Percentiles rank a stretch among this genome's conserved stretches.
phyloP scores from a whole-genome alignment of 257 asterid genomes.

The Parsonsia alboflavescens region DNA sequence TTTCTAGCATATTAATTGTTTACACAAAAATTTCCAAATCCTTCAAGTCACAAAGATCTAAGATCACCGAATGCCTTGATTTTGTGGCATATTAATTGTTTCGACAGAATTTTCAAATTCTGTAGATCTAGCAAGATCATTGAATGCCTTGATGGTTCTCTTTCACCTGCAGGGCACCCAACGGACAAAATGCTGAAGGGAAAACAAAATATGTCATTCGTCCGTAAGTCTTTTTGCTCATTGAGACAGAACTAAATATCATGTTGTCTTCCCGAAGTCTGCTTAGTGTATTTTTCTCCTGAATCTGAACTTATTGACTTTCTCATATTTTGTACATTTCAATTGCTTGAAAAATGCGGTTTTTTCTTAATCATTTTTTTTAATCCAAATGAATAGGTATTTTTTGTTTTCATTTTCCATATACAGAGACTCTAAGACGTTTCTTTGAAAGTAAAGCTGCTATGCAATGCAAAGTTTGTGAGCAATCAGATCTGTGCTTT shows the following conservation, averaged over 20 bases:
- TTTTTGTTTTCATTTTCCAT: neutral
- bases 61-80: neutral
- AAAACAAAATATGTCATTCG: conserved; percentile 79
- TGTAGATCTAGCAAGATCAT: conserved; percentile 11
- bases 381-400: neutral
- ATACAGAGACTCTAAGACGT: neutral
- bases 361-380: neutral
- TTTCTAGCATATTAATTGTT: conserved; percentile 10
- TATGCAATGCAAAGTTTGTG: neutral
- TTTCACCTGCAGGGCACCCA: conserved; percentile 61
- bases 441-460: neutral
- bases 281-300: neutral
- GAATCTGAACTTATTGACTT: too few species aligned
- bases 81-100: conserved; percentile 5
- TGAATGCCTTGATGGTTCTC: neutral
- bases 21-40: conserved; percentile 4
- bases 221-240: conserved; percentile 59
- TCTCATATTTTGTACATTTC: neutral
- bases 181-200: conserved; percentile 80
- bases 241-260: neutral
- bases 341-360: neutral
- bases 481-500: neutral
- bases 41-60: conserved; percentile 13
- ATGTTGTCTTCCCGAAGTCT: neutral
- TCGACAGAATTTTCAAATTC: conserved; percentile 4